phyloP scores from a whole-genome alignment of 2,329 filamentous ascomycete species.

The Ascochyta koolunga region DNA sequence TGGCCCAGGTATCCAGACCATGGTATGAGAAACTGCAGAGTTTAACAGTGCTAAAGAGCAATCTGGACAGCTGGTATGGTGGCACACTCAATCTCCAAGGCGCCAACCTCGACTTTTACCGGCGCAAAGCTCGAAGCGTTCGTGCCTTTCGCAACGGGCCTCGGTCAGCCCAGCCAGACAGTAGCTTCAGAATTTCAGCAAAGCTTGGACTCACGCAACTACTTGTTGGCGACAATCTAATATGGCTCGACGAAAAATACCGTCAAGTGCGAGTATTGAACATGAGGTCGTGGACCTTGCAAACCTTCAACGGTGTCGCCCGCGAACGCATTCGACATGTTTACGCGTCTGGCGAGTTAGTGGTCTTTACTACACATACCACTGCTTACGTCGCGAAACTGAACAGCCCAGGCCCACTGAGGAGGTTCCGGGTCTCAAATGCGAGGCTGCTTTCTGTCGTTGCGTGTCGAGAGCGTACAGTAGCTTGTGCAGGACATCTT shows the following conservation, averaged over 20 bases:
- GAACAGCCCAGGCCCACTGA: constrained; percentile 10
- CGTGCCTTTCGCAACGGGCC: constrained; percentile 35
- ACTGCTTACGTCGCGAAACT: constrained; percentile 30
- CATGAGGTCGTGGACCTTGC: constrained; percentile 26
- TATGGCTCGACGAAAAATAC: constrained; percentile 11
- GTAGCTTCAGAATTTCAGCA: not conserved
- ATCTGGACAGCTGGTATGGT: constrained; percentile 32
- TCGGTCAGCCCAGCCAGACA: constrained; percentile 5
- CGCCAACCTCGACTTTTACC: constrained; percentile 23
- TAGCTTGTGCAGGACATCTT: constrained; percentile 28
- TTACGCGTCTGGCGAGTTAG: constrained; percentile 31
- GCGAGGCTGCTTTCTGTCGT: constrained; percentile 6
- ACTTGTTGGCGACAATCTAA: constrained; percentile 26
- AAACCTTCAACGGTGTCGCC: constrained; percentile 19
- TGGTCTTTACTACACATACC: constrained; percentile 25
- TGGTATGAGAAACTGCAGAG: constrained; percentile 43
- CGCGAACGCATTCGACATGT: constrained; percentile 29
- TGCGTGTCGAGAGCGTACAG: constrained; percentile 26
- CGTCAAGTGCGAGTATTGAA: constrained; percentile 30
- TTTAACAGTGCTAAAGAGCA: constrained; percentile 25
- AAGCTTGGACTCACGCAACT: not conserved
- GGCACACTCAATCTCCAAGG: constrained; percentile 18
- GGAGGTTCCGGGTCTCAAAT: constrained; percentile 30
- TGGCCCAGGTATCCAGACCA: constrained; percentile 37
- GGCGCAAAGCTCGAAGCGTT: constrained; percentile 28